These are phyloP conservation scores for Cenococcum geophilum DNA, from an alignment of 495 filamentous ascomycete genomes.

Conservation along the genomic window DNA sequence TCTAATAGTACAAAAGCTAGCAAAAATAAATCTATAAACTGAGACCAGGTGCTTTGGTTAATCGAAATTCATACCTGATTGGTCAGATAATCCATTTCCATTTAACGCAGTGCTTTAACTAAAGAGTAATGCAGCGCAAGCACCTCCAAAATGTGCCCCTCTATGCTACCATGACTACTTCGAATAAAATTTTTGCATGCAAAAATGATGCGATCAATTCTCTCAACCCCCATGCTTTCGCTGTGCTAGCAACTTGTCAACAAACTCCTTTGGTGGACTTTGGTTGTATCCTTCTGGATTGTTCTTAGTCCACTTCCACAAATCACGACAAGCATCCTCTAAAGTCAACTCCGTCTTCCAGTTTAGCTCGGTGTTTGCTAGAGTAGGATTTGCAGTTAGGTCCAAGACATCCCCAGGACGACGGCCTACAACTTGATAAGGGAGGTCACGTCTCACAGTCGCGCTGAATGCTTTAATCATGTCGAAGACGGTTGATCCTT, in stretches of 20 bases:
- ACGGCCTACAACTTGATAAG: slow-evolving; percentile 79
- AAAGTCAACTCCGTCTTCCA: slow-evolving; percentile 91
- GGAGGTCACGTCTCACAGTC: slow-evolving; percentile 75
- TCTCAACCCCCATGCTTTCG: background rate
- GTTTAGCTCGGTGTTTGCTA: slow-evolving; percentile 77
- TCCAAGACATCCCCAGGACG: slow-evolving; percentile 88
- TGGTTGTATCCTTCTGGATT: slow-evolving; percentile 94
- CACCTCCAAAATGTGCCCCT: background rate
- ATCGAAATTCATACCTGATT: background rate
- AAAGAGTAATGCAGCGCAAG: background rate
- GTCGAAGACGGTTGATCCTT: slow-evolving; percentile 90
- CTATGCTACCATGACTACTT: no score
- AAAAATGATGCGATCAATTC: background rate
- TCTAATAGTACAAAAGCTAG: background rate
- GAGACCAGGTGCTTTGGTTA: background rate
- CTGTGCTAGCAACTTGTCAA: slow-evolving; percentile 44
- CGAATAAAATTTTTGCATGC: background rate
- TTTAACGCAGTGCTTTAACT: background rate
- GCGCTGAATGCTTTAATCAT: slow-evolving; percentile 92
- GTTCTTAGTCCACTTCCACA: slow-evolving; percentile 94
- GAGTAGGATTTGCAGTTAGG: slow-evolving; percentile 83
- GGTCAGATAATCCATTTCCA: background rate
- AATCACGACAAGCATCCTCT: slow-evolving; percentile 85
- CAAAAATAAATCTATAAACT: background rate
- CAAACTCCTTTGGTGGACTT: slow-evolving; percentile 73